Percentiles rank a stretch among this genome's conserved stretches.
Conservation (phyloP, 2,329 filamentous ascomycete genomes). For the Penicillium rolfsii region DNA sequence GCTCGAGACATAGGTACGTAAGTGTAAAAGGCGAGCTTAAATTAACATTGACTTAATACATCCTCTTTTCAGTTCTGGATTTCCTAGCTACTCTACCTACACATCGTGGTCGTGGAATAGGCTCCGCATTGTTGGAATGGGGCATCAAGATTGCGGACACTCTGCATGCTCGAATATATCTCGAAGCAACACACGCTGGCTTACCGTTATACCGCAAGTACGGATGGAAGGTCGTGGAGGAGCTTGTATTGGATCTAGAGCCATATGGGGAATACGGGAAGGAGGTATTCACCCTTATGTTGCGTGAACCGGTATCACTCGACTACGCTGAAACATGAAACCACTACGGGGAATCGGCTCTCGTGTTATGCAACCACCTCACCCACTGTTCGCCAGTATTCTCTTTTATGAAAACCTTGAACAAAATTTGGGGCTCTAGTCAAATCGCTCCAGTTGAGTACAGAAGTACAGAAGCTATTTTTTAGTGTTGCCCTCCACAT, state of each 20-base stretch:
- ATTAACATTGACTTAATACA: no score
- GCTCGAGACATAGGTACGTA: conserved; percentile 1
- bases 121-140: neutral
- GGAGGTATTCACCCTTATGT: conserved; percentile 2
- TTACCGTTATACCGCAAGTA: neutral
- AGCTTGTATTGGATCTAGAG: conserved; percentile 2
- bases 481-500: no score
- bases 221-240: conserved; percentile 1
- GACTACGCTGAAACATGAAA: no score
- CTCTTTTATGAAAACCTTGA: no score
- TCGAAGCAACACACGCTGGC: conserved; percentile 2
- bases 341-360: no score
- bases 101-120: conserved; percentile 4
- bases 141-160: conserved; percentile 1
- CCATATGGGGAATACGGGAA: neutral
- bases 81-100: conserved; percentile 2
- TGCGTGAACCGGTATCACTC: conserved; percentile 1
- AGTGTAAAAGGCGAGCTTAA: no score
- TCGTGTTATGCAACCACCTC: no score
- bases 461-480: no score
- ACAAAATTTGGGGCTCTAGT: no score
- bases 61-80: neutral
- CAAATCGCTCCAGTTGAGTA: no score
- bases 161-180: conserved; percentile 2
- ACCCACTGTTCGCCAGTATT: no score